Conservation (phyloP, 768 basidiomycete genomes). For the Dioszegia crocea region DNA sequence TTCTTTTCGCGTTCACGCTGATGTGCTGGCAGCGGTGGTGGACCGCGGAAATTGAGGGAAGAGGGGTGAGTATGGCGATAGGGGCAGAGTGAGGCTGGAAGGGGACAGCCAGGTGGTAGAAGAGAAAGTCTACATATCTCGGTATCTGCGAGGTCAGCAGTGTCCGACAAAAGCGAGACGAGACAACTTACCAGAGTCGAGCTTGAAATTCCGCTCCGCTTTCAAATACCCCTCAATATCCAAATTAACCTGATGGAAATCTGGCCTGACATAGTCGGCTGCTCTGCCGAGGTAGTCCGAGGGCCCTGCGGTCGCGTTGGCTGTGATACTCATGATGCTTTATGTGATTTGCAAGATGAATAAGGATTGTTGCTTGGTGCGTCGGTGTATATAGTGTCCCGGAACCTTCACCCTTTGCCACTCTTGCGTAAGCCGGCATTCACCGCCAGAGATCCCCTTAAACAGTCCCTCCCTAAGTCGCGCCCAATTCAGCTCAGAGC, state of each 20-base stretch:
- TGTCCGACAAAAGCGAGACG: neutral
- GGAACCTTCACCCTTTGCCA: too few relatives aligned
- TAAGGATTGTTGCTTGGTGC: neutral
- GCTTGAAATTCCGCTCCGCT: conserved; percentile 72
- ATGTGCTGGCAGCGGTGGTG: conserved; percentile 73
- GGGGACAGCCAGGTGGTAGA: conserved; percentile 77
- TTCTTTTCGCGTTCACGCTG: conserved; percentile 53
- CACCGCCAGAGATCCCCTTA: too few relatives aligned
- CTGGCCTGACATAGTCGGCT: conserved; percentile 65
- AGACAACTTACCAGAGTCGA: conserved; percentile 74
- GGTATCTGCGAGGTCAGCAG: conserved; percentile 59
- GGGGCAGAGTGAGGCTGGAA: conserved; percentile 87
- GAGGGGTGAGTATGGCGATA: conserved; percentile 87
- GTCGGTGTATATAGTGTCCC: neutral
- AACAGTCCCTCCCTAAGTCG: too few relatives aligned
- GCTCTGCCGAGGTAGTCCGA: conserved; percentile 30
- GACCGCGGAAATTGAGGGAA: conserved; percentile 80
- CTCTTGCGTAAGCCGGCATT: too few relatives aligned
- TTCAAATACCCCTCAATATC: conserved; percentile 76
- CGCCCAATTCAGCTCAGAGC: neutral
- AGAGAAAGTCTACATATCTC: conserved; percentile 87
- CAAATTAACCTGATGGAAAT: conserved; percentile 92
- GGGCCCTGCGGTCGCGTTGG: conserved; percentile 9
- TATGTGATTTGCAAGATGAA: neutral
- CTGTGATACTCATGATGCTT: neutral